Evolutionary conservation across 345 rosid species (phyloP), one percentile per base, ranked within the genome.

Genomic region (Corchorus capsularis): DNA sequence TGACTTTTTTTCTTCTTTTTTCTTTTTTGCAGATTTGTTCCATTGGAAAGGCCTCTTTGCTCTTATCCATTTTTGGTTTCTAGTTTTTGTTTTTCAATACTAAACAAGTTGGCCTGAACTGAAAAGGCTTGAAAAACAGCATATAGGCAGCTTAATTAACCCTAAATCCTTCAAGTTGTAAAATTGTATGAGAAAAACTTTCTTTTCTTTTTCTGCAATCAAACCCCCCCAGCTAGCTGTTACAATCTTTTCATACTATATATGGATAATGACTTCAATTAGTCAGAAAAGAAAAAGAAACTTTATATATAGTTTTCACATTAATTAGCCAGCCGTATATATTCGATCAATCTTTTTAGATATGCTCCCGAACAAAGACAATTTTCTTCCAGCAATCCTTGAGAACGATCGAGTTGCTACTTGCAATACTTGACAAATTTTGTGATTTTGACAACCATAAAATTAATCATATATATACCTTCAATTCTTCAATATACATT

Each of bases 81-180:
- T 39, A 3, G 10, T 8, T 57, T 57, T 19, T 27, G 27, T 27
- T 27, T 2, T 19, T 68, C 22, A 49, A 68, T 39, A 68, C 56
- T 32, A 8, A 43, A 68, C 20, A 49, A 67, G 5, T 2, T 16
- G 57, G 72, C 10, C 1, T 32, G 9, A 12, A 9, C 8, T 10
- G 17, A 13, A 27, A 12, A 32, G 15, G 70, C 13, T 8, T 7
- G n/a, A 39, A 39, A 34, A 52, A 15, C 43, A 8, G 39, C n/a
- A 16, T 50, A 32, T 50, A 32, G 19, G 60, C 60, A 32, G 59
- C 46, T 69, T 54, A 50, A 50, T 69, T 54, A 50, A 50, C 22
- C 59, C 14, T 14, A 47, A 61, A 47, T 49, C 72, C n/a, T n/a
- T n/a, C 72, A 27, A 22, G 56, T 41, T 67, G 66, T 69, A 69